Conservation (phyloP, 176 grass and related monocot species). For the Dactylis glomerata region DNA sequence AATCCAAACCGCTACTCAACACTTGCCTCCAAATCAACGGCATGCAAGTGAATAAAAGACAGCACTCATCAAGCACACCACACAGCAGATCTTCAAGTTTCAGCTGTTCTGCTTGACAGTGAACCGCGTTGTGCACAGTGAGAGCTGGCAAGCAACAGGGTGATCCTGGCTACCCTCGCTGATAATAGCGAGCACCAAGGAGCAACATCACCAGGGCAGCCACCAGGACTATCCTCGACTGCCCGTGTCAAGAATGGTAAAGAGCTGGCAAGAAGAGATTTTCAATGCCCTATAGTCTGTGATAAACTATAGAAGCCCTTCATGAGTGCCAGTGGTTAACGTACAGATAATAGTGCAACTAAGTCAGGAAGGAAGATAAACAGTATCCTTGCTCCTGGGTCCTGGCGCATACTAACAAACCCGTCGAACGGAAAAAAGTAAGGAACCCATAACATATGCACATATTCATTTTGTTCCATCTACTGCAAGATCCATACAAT, state of each 20-base stretch:
- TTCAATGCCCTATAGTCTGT: background rate
- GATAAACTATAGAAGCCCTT: background rate
- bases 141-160: background rate
- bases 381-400: background rate
- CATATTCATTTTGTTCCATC: background rate
- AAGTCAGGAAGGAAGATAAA: background rate
- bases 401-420: background rate
- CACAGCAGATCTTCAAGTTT: background rate
- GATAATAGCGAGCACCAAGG: background rate
- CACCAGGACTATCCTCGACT: background rate
- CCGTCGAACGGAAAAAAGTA: background rate
- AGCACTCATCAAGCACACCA: background rate
- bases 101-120: background rate
- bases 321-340: background rate
- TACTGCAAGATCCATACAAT: slow-evolving; percentile 19
- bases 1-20: background rate
- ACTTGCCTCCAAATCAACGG: background rate
- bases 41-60: background rate
- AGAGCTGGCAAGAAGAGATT: background rate
- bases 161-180: background rate
- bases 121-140: background rate
- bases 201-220: background rate
- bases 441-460: background rate
- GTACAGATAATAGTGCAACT: background rate
- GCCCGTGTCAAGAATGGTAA: background rate